Conservation (phyloP, 2,329 filamentous ascomycete species). For the Cladosporium sp. region DNA sequence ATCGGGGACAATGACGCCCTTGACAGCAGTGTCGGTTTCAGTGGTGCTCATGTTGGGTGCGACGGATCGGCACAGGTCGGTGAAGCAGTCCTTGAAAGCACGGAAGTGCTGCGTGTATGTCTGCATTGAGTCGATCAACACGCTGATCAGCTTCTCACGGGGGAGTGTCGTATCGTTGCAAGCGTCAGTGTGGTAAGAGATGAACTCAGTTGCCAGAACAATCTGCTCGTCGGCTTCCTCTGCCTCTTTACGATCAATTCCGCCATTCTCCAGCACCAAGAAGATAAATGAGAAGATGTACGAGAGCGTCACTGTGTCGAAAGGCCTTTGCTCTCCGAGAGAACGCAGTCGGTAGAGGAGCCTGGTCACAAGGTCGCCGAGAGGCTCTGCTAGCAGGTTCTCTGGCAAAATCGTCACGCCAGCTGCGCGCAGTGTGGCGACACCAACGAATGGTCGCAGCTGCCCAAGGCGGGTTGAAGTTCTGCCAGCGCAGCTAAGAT, state of each 20-base stretch:
- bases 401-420: constrained; percentile 68
- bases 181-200: constrained; percentile 81
- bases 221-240: constrained; percentile 89
- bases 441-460: constrained; percentile 76
- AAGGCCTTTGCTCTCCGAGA: constrained; percentile 86
- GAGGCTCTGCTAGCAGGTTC: constrained; percentile 70
- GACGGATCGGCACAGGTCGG: constrained; percentile 78
- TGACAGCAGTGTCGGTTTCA: constrained; percentile 73
- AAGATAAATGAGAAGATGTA: constrained; percentile 83
- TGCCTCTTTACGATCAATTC: constrained; percentile 60
- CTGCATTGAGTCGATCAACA: constrained; percentile 79
- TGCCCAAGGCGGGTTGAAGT: constrained; percentile 70
- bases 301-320: constrained; percentile 81
- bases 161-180: constrained; percentile 74
- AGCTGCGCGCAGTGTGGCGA: constrained; percentile 77
- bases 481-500: constrained; percentile 73
- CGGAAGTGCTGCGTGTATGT: constrained; percentile 91
- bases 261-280: constrained; percentile 71
- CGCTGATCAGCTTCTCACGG: constrained; percentile 66
- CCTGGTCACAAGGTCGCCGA: constrained; percentile 76
- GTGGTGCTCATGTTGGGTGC: constrained; percentile 70
- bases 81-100: constrained; percentile 84
- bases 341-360: constrained; percentile 88
- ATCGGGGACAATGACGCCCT: constrained; percentile 75
- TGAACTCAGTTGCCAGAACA: constrained; percentile 79